Percentiles rank a stretch among this genome's conserved stretches.
phyloP scores from a whole-genome alignment of 306 rosid species.

The Prunus mume region DNA sequence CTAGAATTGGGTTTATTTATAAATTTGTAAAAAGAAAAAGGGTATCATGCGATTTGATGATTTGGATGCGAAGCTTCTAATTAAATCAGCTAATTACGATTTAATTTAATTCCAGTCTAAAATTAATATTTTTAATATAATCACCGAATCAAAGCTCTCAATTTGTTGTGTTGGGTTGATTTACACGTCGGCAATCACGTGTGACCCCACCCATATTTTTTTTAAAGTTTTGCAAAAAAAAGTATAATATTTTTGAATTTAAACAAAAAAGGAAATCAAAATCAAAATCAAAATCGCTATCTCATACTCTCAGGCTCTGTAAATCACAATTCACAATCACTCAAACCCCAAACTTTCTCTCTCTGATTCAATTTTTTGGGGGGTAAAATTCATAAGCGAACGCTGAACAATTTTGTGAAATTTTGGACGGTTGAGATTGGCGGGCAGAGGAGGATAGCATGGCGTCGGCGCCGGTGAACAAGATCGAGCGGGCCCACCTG shows the following conservation, averaged over 20 bases:
- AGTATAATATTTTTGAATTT: neutral
- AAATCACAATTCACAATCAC: neutral
- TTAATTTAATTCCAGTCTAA: no score
- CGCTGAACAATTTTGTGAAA: neutral
- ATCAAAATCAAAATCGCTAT: neutral
- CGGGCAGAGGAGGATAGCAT: conserved; percentile 5
- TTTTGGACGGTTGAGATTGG: conserved; percentile 6
- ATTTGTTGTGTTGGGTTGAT: neutral
- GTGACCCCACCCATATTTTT: neutral
- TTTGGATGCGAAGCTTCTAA: no score
- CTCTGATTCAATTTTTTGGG: neutral
- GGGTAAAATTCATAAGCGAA: neutral
- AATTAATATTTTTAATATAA: no score
- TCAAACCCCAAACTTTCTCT: neutral
- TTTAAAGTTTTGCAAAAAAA: no score
- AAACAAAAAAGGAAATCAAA: neutral
- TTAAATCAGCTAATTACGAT: no score
- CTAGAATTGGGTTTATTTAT: no score
- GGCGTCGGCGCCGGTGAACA: conserved; percentile 60
- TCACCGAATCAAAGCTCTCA: no score
- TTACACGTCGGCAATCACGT: conserved; percentile 2
- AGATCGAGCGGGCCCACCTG: conserved; percentile 84
- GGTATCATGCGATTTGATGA: no score
- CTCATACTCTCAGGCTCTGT: neutral
- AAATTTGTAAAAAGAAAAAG: no score